Base-by-base conservation (phyloP, 2,329 filamentous ascomycete genomes). In the Claviceps monticola region DNA sequence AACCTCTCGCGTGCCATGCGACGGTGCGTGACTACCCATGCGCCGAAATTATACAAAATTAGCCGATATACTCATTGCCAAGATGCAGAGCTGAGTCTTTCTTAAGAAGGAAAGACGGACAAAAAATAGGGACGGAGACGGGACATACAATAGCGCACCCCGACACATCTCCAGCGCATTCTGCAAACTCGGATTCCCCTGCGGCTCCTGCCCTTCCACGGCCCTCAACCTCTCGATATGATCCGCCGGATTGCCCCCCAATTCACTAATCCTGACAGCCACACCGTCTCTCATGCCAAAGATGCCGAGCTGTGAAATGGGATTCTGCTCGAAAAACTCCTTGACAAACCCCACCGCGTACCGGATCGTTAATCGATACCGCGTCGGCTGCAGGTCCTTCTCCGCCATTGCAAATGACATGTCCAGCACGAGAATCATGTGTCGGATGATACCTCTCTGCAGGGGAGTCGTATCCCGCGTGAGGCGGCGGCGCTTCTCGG, bases 321-420 rank as follows among this genome's bases (percentile, higher is more conserved):
- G 93, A 62, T 98, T 98, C 68, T 98, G 93, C 68, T 97, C 93
- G 64, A 97, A 98, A 70, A 88, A 98, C 66, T 96, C 91, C 54
- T 83, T 79, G 48, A 97, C 85, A 67, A 97, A 98, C 53, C 89
- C 84, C 56, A 84, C 80, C 16, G 89, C 85, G 67, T 89, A 94
- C 56, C 83, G 83, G 62, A 96, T 76, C 50, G 83, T 85, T 36
- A 96, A 78, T 39, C 89, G 78, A 67, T 91, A 90, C 54, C 91
- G 80, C 44, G 83, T 95, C 5, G 93, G 93, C 26, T 93, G 80
- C 58, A 97, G 76, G 64, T 98, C 93, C 68, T 97, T 97, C 68
- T 97, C 90, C 5, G 81, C 70, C 93, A 98, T 98, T 49, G 91
- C 88, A 57, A 87, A 84, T 21, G 88, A 95, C 68, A 97, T 84